Percentiles rank a stretch among this genome's conserved stretches.
These are phyloP conservation scores for Spathaspora girioi DNA, from an alignment of 805 yeast species.

Conservation along the genomic window DNA sequence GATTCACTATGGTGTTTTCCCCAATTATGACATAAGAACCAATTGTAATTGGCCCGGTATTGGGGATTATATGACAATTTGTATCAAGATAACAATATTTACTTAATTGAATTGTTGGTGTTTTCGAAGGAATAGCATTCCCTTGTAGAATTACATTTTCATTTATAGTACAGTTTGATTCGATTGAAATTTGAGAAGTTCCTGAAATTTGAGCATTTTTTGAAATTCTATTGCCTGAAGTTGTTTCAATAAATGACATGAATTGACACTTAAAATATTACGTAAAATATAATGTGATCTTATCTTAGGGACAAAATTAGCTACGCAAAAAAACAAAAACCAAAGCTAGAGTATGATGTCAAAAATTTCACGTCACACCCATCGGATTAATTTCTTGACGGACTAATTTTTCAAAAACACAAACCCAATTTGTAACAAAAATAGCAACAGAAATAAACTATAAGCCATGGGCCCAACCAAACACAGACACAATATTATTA, in stretches of 20 bases:
- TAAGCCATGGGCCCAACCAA: neutral
- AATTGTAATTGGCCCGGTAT: slow-evolving; percentile 18
- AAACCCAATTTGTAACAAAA: neutral
- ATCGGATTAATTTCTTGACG: no score
- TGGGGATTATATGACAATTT: slow-evolving; percentile 18
- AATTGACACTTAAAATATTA: neutral
- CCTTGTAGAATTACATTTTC: slow-evolving; percentile 32
- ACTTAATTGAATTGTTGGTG: slow-evolving; percentile 40
- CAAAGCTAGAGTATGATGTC: no score
- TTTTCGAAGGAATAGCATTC: slow-evolving; percentile 17
- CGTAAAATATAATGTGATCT: no score
- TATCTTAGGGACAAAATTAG: no score
- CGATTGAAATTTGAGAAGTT: slow-evolving; percentile 39
- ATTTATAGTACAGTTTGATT: slow-evolving; percentile 45
- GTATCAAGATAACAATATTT: slow-evolving; percentile 40
- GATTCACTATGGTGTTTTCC: slow-evolving; percentile 22
- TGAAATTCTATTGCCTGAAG: slow-evolving; percentile 49
- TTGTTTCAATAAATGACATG: slow-evolving; percentile 31
- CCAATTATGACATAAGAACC: slow-evolving; percentile 50
- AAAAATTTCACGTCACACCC: no score
- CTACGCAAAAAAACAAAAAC: no score
- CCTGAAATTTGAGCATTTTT: slow-evolving; percentile 40
- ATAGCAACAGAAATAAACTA: neutral
- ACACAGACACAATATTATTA: neutral
- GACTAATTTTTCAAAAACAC: neutral